Evolutionary conservation across 2,329 filamentous ascomycete genomes (phyloP), one percentile per base, ranked within the genome.

Genomic region (Exophiala sp.): DNA sequence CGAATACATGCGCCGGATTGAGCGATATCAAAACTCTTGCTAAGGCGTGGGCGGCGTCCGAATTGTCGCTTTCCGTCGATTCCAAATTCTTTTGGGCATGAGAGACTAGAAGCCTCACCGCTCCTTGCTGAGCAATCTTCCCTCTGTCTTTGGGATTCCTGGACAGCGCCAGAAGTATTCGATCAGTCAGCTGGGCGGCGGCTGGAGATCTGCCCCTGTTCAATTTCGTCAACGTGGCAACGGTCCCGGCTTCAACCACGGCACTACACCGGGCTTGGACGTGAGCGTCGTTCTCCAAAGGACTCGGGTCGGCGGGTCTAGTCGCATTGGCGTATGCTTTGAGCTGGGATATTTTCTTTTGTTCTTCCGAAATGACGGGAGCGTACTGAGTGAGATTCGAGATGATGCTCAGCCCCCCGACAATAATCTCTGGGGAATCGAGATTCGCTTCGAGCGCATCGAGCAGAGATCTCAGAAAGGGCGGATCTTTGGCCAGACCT

Each of bases 291-390:
- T 89, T 80, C 50, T 93, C 83, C 0, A 94, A 73, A 6, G 81
- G 79, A 63, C 90, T 81, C 0, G 74, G 65, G 16, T 67, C 65
- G n/a, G 78, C 64, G 53, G 80, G 79, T 62, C 88, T 89, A 3
- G 83, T 82, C 0, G 88, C 86, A 64, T 95, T 88, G 11, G 93
- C 93, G 62, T 97, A 98, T 1, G 89, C 88, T 72, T 95, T 96
- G 38, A 98, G 78, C 65, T 98, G 87, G 4, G 80, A 80, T 72
- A 98, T 88, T 63, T 87, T 88, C 71, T 91, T 93, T 62, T 96
- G 85, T 67, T 98, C 93, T 56, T 96, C 91, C 0, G 88, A 84
- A 34, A 90, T 74, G 6, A 74, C 73, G 5, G 89, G 89, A 34
- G 80, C 77, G 65, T 95, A 97, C 23, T 79, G 76, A 11, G 88